Percentiles rank a stretch among this genome's conserved stretches.
Evolutionary conservation across 148 eudicot species (phyloP).

Genomic region (Camellia granthamiana): DNA sequence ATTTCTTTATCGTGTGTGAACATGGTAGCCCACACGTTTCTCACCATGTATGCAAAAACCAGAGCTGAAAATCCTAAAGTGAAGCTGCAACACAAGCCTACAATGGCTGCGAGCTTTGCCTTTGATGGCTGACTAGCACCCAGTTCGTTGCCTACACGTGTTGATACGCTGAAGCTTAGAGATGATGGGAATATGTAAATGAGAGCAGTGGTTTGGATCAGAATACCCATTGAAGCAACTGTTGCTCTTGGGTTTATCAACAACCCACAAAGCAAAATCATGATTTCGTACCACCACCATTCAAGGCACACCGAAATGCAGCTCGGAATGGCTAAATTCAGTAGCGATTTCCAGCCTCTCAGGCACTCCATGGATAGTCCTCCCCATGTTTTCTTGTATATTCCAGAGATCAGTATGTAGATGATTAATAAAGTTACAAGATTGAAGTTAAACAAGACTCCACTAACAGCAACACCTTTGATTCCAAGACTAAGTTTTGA

Average conservation of each 20-base stretch:
- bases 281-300: slow-evolving; percentile 96
- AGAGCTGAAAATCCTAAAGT: slow-evolving; percentile 12
- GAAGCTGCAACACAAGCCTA: slow-evolving; percentile 10
- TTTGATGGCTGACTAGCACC: slow-evolving; percentile 8
- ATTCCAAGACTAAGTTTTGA: slow-evolving; percentile 29
- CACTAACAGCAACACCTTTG: slow-evolving; percentile 43
- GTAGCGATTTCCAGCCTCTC: slow-evolving; percentile 21
- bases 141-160: slow-evolving; percentile 20
- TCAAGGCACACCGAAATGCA: slow-evolving; percentile 76
- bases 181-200: slow-evolving; percentile 25
- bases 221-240: slow-evolving; percentile 22
- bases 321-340: slow-evolving; percentile 54
- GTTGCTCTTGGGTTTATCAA: slow-evolving; percentile 18
- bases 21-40: slow-evolving; percentile 8
- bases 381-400: slow-evolving; percentile 26
- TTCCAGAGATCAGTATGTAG: slow-evolving; percentile 25
- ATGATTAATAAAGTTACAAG: slow-evolving; percentile 26
- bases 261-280: slow-evolving; percentile 67
- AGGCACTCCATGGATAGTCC: slow-evolving; percentile 17
- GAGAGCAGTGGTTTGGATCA: slow-evolving; percentile 20
- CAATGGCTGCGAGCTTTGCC: slow-evolving; percentile 11
- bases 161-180: slow-evolving; percentile 16
- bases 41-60: slow-evolving; percentile 3
- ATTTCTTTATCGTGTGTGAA: slow-evolving; percentile 18
- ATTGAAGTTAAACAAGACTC: slow-evolving; percentile 35